Conservation (phyloP, 257 asterid species). For the Ilex aquifolium region DNA sequence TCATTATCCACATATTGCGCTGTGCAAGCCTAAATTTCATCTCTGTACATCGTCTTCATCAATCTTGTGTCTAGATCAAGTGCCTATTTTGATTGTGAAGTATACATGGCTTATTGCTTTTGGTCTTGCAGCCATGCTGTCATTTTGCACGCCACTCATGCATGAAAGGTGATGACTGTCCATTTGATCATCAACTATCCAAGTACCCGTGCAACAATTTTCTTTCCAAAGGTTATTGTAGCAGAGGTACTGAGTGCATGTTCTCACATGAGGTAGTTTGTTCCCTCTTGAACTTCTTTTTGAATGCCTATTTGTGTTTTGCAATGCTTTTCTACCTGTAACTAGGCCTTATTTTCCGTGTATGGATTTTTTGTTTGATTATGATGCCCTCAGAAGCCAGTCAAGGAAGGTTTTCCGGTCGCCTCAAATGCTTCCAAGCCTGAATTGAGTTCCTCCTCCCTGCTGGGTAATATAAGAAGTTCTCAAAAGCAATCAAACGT, state of each 20-base stretch:
- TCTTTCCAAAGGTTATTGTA: slow-evolving; percentile 59
- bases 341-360: slow-evolving; percentile 7
- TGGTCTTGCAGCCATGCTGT: slow-evolving; percentile 70
- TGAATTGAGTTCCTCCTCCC: slow-evolving; percentile 31
- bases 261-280: slow-evolving; percentile 74
- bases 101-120: neutral
- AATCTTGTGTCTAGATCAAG: too few relatives aligned
- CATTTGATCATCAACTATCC: slow-evolving; percentile 84
- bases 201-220: slow-evolving; percentile 75
- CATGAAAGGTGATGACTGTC: slow-evolving; percentile 96
- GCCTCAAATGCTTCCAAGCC: slow-evolving; percentile 28
- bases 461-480: slow-evolving; percentile 22
- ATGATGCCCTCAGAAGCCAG: slow-evolving; percentile 36
- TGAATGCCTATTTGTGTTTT: slow-evolving; percentile 9
- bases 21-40: too few relatives aligned
- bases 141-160: slow-evolving; percentile 87
- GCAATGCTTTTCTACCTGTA: neutral
- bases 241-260: slow-evolving; percentile 76
- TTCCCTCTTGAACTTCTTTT: slow-evolving; percentile 13
- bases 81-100: neutral
- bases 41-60: too few relatives aligned
- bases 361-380: slow-evolving; percentile 5
- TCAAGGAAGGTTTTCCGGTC: slow-evolving; percentile 24
- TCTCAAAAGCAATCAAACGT: slow-evolving; percentile 28
- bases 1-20: too few relatives aligned